Evolutionary conservation across 2,329 filamentous ascomycete genomes (phyloP).

Genomic region (Stagonosporopsis vannaccii): DNA sequence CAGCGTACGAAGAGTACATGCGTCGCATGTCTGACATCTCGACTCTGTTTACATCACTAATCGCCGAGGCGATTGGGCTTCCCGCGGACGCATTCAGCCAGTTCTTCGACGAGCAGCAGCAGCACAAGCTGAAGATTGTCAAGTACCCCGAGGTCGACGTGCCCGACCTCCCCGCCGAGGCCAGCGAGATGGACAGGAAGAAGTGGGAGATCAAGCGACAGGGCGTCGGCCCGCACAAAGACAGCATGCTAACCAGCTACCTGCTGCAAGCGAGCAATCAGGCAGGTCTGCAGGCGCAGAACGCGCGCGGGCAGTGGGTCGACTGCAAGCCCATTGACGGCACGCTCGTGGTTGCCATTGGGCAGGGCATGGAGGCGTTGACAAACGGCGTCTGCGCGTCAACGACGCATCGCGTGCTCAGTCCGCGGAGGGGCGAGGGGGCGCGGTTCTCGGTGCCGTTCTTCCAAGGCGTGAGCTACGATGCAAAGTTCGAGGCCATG

Average conservation of each 20-base stretch:
- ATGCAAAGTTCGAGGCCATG: constrained; percentile 80
- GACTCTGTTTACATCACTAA: constrained; percentile 76
- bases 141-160: constrained; percentile 75
- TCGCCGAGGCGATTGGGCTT: constrained; percentile 83
- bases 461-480: constrained; percentile 84
- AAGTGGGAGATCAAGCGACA: constrained; percentile 64
- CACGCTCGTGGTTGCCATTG: constrained; percentile 86
- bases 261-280: constrained; percentile 82
- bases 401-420: constrained; percentile 85
- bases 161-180: constrained; percentile 35
- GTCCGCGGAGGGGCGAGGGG: constrained; percentile 72
- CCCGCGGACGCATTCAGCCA: constrained; percentile 73
- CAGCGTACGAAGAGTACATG: constrained; percentile 78
- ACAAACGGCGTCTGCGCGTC: constrained; percentile 81
- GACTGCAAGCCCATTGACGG: constrained; percentile 78
- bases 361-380: constrained; percentile 84
- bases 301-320: constrained; percentile 79
- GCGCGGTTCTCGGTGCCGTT: constrained; percentile 83
- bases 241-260: constrained; percentile 83
- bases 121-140: constrained; percentile 90
- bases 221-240: constrained; percentile 80
- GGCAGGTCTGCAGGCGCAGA: constrained; percentile 81
- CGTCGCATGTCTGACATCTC: constrained; percentile 74
- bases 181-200: constrained; percentile 45
- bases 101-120: constrained; percentile 75